Conservation (phyloP, 495 filamentous ascomycete genomes). For the Daldinia childiae region DNA sequence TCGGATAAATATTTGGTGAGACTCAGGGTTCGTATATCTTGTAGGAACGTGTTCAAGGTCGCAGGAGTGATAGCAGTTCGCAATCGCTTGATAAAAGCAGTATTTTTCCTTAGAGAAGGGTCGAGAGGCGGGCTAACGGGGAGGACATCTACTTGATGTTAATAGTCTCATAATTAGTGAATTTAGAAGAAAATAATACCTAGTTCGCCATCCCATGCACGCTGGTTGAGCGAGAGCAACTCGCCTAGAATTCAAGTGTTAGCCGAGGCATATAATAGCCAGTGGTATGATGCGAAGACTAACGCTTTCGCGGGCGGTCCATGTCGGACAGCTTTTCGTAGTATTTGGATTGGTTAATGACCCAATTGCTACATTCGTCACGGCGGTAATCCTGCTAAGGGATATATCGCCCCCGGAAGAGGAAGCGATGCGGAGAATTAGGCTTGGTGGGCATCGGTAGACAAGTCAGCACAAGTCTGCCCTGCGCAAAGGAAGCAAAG, state of each 20-base stretch:
- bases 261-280: conserved; percentile 40
- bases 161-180: conserved; percentile 33
- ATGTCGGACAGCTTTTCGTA: conserved; percentile 60
- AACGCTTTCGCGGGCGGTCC: conserved; percentile 89
- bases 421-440: conserved; percentile 56
- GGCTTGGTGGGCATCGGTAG: conserved; percentile 60
- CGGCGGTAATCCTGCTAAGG: conserved; percentile 54
- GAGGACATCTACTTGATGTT: conserved; percentile 72
- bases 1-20: conserved; percentile 98
- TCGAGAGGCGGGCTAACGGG: conserved; percentile 83
- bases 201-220: conserved; percentile 87
- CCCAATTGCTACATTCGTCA: conserved; percentile 53
- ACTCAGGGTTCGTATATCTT: conserved; percentile 91
- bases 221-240: conserved; percentile 84
- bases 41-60: conserved; percentile 81
- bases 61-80: conserved; percentile 86
- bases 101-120: conserved; percentile 98
- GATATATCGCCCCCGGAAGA: conserved; percentile 55
- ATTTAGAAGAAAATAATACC: conserved; percentile 60
- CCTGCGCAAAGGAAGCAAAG: conserved; percentile 39
- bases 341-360: conserved; percentile 7
- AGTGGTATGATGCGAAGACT: conserved; percentile 35
- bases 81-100: conserved; percentile 96
- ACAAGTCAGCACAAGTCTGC: conserved; percentile 30
- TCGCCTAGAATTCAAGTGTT: conserved; percentile 70